Base-by-base conservation (phyloP, 306 rosid species). In the Fragaria iinumae region DNA sequence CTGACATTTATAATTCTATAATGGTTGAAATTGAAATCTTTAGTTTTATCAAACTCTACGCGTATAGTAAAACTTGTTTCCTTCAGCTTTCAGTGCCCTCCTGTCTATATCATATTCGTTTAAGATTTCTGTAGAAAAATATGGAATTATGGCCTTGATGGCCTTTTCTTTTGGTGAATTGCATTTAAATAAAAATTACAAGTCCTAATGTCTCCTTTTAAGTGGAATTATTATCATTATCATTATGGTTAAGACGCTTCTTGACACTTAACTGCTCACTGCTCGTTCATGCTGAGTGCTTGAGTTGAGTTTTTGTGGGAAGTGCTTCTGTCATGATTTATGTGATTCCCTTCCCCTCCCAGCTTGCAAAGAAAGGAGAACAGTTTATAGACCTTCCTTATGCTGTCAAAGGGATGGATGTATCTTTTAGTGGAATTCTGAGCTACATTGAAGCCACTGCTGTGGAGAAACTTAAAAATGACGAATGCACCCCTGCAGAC, bases 401-500 rank as follows among this genome's bases (percentile, higher is more conserved):
- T 77, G 91, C 57, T 56, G 98, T 93, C 59, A 93, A 93, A 84
- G 98, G 98, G 71, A 91, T 93, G 96, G 98, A 91, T 72, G 94
- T 93, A 50, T 93, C 98, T 60, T 91, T 93, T 71, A 90, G 96
- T 81, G 98, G 98, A 72, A 88, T 93, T 72, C 71, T 90, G 80
- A 93, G 97, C 87, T 91, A 79, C 67, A 90, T 91, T 47, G 98
- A 93, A 84, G 91, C 98, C 68, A 89, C 94, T 82, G 96, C 97
- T 68, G 83, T 36, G 70, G 96, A 91, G 79, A 89, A 84, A 86
- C 88, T 93, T 10, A 88, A 90, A 80, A 89, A 84, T 69, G 80
- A 90, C 1, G 97, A 93, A 80, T 93, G 97, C 86, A 91, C 96
- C 20, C 94, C 97, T 77, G 97, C 96, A 67, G 97, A 93, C 74